These are phyloP conservation scores for Neurospora crassa DNA, from an alignment of 2,329 filamentous ascomycete genomes.

Conservation along the genomic window DNA sequence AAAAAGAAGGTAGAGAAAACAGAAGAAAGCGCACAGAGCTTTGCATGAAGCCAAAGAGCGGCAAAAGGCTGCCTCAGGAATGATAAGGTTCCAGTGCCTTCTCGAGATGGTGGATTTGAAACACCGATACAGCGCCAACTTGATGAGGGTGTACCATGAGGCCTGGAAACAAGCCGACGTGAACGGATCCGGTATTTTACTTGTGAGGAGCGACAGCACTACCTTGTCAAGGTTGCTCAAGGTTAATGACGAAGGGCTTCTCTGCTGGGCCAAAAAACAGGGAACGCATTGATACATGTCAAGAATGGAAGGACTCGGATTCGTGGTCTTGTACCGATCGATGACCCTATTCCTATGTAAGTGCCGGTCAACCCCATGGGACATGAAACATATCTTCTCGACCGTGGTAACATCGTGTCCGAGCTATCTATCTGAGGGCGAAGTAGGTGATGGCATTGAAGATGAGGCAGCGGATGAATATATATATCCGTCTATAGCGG, in stretches of 20 bases:
- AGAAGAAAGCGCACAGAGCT: conserved; percentile 27
- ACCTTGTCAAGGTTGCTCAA: conserved; percentile 72
- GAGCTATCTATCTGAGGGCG: conserved; percentile 11
- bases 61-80: conserved; percentile 58
- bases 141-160: conserved; percentile 74
- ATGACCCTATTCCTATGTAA: conserved; percentile 51
- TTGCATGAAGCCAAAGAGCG: conserved; percentile 42
- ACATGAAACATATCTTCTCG: conserved; percentile 21
- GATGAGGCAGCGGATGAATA: conserved; percentile 56
- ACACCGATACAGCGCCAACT: conserved; percentile 80
- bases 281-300: conserved; percentile 64
- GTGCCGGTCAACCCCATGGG: conserved; percentile 19
- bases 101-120: conserved; percentile 77
- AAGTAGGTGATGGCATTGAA: conserved; percentile 32
- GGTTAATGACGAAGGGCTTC: conserved; percentile 61
- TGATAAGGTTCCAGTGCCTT: conserved; percentile 82
- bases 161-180: conserved; percentile 67
- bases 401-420: conserved; percentile 19
- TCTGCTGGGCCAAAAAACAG: conserved; percentile 88
- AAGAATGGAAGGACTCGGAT: conserved; percentile 70
- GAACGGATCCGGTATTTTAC: conserved; percentile 79
- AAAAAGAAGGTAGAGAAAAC: conserved; percentile 9
- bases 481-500: conserved; percentile 40
- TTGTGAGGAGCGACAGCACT: conserved; percentile 70
- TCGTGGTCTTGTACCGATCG: conserved; percentile 56